phyloP scores from a whole-genome alignment of 169 alveolate genomes.

The Cryptosporidium bovis region DNA sequence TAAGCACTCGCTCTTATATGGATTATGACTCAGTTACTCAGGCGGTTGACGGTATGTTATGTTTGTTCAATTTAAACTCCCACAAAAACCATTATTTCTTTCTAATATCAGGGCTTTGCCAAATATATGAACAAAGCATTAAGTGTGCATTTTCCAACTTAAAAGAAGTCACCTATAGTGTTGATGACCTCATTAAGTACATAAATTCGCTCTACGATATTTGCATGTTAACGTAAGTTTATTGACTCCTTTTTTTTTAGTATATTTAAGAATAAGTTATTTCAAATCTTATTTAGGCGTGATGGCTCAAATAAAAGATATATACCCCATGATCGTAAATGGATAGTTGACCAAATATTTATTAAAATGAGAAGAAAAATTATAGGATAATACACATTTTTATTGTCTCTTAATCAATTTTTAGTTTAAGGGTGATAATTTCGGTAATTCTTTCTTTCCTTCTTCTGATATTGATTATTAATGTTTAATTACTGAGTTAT shows the following conservation, averaged over 20 bases:
- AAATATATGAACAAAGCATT: slow-evolving; percentile 70
- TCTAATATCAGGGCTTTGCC: slow-evolving; percentile 43
- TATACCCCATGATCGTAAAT: slow-evolving; percentile 70
- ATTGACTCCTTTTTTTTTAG: neutral
- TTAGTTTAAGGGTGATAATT: too few relatives aligned
- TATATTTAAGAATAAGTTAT: neutral
- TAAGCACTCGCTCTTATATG: slow-evolving; percentile 72
- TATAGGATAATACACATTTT: neutral
- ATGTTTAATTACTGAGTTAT: too few relatives aligned
- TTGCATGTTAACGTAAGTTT: slow-evolving; percentile 73
- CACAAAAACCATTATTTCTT: neutral
- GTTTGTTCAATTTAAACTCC: neutral
- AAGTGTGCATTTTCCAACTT: slow-evolving; percentile 65
- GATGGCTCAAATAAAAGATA: slow-evolving; percentile 66
- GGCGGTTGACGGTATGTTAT: slow-evolving; percentile 62
- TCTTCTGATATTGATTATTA: too few relatives aligned
- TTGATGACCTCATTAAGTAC: slow-evolving; percentile 55
- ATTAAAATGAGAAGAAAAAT: slow-evolving; percentile 51
- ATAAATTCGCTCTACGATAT: slow-evolving; percentile 71
- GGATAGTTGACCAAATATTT: slow-evolving; percentile 66
- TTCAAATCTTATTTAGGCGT: slow-evolving; percentile 9
- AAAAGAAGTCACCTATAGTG: slow-evolving; percentile 59
- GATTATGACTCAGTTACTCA: slow-evolving; percentile 69
- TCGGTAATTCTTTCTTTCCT: too few relatives aligned
- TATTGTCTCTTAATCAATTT: neutral